Percentiles rank a stretch among this genome's conserved stretches.
Conservation (phyloP, 2,329 filamentous ascomycete genomes). For the Colletotrichum navitas region DNA sequence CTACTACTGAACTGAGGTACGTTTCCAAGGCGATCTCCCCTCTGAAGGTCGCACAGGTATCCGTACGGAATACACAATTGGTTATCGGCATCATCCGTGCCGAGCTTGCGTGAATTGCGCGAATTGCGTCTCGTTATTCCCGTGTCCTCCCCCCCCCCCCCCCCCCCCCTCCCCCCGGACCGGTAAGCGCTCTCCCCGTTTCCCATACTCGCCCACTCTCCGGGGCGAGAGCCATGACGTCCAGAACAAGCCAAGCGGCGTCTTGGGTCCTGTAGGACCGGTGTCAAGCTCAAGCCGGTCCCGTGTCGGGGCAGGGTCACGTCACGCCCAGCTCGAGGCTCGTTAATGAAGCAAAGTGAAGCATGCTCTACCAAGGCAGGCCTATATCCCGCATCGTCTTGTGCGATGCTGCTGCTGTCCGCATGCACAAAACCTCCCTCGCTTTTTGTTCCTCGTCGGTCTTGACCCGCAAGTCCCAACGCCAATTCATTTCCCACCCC, state of each 20-base stretch:
- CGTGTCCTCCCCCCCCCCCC: too few species aligned
- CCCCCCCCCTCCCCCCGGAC: too few species aligned
- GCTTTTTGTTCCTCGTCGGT: slow-evolving; percentile 6
- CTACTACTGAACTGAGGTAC: too few species aligned
- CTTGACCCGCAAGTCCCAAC: slow-evolving; percentile 23
- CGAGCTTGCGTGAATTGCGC: slow-evolving; percentile 23
- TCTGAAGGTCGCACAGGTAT: too few species aligned
- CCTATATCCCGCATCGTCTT: slow-evolving; percentile 21
- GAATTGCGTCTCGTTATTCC: slow-evolving; percentile 8
- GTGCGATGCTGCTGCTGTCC: slow-evolving; percentile 2
- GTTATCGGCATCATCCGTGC: slow-evolving; percentile 6
- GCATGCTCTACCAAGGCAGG: background rate
- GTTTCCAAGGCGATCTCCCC: too few species aligned
- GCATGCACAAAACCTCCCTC: slow-evolving; percentile 26
- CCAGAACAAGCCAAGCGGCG: slow-evolving; percentile 26
- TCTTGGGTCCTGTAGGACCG: slow-evolving; percentile 11
- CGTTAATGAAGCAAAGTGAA: background rate
- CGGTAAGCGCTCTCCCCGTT: slow-evolving; percentile 13
- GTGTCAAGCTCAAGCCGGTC: slow-evolving; percentile 7
- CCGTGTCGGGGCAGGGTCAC: background rate
- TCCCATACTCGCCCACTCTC: slow-evolving; percentile 1
- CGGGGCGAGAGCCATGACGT: background rate
- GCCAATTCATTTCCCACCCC: slow-evolving; percentile 33
- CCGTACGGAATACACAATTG: too few species aligned
- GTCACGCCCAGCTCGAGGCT: background rate